Base-by-base conservation (phyloP, 169 alveolate genomes). In the Cryptosporidium bovis region DNA sequence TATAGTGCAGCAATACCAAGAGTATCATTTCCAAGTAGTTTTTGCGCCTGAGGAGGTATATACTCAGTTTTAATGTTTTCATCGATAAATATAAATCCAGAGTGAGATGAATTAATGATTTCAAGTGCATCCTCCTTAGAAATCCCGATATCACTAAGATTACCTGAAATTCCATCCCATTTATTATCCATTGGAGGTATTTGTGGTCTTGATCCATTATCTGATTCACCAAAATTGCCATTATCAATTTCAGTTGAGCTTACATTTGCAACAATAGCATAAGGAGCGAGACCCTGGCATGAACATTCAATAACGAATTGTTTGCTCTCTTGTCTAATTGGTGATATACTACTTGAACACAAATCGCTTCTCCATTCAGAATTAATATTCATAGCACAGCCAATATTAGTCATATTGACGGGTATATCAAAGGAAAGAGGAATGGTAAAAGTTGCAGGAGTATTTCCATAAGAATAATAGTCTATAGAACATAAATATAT, bases 361-460 rank as follows among this genome's bases (percentile, higher is more conserved):
- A 77, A 66, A 62, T 62, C 71, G 13, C 46, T 66, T 44, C 71
- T 77, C 87, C 87, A 77, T 34, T 44, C 51, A 20, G 77, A 56
- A 44, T 77, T 66, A 18, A 48, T 77, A 18, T 44, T n/a, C 69
- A 62, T 60, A 20, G 87, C 58, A 62, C 87, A 77, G 0, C 69
- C 69, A 18, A 77, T 56, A 40, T 60, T 44, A 33, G 87, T 60
- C 71, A 62, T 48, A 62, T 77, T 77, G 2, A 77, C 87, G 7
- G 87, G 87, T 12, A 77, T 77, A 36, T 77, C 87, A 77, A 77
- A 77, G 20, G 87, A 77, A 27, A 77, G 71, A 12, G 87, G 87
- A 3, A 77, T 51, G 5, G 71, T 56, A 27, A 77, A 77, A 55
- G 87, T 77, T 27, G 56, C 87, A 29, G 87, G 40, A 16, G 71